phyloP scores from a whole-genome alignment of 2,329 filamentous ascomycete species.

The Purpureocillium takamizusanense region DNA sequence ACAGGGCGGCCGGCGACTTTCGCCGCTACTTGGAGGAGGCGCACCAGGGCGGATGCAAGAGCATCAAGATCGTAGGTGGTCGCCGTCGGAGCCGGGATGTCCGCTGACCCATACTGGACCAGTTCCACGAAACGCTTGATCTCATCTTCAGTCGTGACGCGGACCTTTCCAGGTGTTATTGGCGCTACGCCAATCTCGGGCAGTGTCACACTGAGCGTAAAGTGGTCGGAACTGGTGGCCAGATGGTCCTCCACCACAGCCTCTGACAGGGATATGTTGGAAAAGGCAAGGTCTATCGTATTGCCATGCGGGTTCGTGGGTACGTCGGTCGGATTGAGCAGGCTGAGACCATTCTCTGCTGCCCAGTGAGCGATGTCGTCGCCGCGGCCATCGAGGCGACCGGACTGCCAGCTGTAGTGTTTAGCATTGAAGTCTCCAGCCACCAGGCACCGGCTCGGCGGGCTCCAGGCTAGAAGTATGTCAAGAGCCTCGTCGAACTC shows the following conservation, averaged over 20 bases:
- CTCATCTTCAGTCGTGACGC: conserved; percentile 6
- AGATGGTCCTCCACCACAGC: conserved; percentile 8
- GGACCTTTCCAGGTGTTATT: conserved; percentile 3
- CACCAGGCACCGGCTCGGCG: conserved; percentile 6
- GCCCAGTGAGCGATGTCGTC: conserved; percentile 2
- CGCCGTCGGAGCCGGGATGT: conserved; percentile 2
- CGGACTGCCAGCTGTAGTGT: conserved; percentile 8
- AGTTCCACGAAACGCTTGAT: conserved; percentile 8
- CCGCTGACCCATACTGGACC: conserved; percentile 3
- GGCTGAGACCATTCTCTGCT: conserved; percentile 4
- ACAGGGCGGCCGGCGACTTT: conserved; percentile 4
- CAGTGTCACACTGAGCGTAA: conserved; percentile 6
- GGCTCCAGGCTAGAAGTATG: conserved; percentile 4
- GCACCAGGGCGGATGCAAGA: conserved; percentile 5
- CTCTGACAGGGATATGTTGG: conserved; percentile 6
- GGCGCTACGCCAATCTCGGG: conserved; percentile 1
- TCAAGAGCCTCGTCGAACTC: conserved; percentile 5
- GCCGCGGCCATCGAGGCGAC: not conserved
- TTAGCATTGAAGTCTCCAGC: conserved; percentile 11
- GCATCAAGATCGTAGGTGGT: conserved; percentile 4
- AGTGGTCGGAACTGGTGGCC: conserved; percentile 8
- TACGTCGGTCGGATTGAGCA: conserved; percentile 7
- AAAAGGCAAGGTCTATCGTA: conserved; percentile 9
- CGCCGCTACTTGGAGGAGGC: conserved; percentile 5
- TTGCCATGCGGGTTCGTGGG: conserved; percentile 9